Base-by-base conservation (phyloP, 148 eudicot species). In the Rhododendron griersonianum region DNA sequence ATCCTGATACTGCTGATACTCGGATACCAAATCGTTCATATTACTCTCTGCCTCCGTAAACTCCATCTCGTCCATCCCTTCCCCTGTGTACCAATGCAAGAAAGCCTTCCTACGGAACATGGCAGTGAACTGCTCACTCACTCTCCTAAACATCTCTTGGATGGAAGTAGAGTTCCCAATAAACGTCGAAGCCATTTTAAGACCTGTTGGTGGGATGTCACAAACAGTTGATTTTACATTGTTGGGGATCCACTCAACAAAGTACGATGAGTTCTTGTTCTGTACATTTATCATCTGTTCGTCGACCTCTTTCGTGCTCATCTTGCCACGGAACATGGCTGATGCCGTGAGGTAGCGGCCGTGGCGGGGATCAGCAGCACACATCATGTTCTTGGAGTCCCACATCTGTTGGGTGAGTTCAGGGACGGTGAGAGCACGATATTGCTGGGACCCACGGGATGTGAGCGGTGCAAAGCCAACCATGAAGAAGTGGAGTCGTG, bases 321-420 rank as follows among this genome's bases (percentile, higher is more conserved):
- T 91, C 79, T 91, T 91, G 35, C 93, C 93, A 63, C 93, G 87
- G 88, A 91, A 91, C 93, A 91, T 90, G 28, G 92, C 93, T 21
- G 93, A 91, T 35, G 92, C 93, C 0, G 93, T 91, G 21, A 91
- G 87, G 90, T 91, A 91, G 8, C 93, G 86, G 3, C 93, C 93
- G 48, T 91, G 93, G 3, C 91, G 89, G 11, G 95, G 95, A 80
- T 93, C 95, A 2, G 95, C 95, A 13, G 95, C 95, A 47, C 95
- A 92, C 94, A 92, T 92, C 94, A 92, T 92, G 92, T 92, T 92
- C 88, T 92, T 92, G 76, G 94, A 82, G 65, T 92, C 94, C 94
- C 93, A 93, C 95, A 91, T 93, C 65, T 93, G 95, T 79, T 93
- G 95, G 61, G 95, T 93, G 39, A 93, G 93, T 55, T 93, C 95